Evolutionary conservation across 352 stramenopile genomes (phyloP), one percentile per base, ranked within the genome.

Genomic region (Phytopythium cucurbitacearum): DNA sequence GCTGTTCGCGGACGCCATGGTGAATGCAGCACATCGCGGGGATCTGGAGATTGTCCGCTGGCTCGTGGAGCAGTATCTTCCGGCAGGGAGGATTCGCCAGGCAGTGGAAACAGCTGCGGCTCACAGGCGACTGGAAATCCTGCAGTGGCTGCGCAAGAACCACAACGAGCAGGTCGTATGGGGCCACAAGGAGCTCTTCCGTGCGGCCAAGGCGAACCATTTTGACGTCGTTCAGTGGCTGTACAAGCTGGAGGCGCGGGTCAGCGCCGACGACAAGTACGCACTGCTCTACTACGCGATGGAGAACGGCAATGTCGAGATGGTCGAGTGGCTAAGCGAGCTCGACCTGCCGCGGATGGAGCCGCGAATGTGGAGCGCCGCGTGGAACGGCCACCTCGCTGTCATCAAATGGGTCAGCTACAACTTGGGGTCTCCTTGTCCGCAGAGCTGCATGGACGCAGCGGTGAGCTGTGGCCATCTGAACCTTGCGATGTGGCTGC

Each of bases 381-480:
- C 62, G 12, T 48, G 60, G 10, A 65, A 64, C 36, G 66, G 66
- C 2, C 55, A 71, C 45, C 59, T 71, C 32, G 49, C 65, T 8
- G 67, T 69, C 37, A 56, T 67, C 34, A 45, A 64, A 16, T 71
- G 63, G 63, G 44, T 50, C 4, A 40, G 35, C 16, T 13, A 40
- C 35, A 28, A 39, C 36, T 57, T 41, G 13, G 41, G 13, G 15
- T 34, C 6, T 33, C n/a, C 7, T 42, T 54, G 55, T 48, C 34
- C 10, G 11, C 46, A 51, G 46, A 51, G 46, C 34, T 51, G 46
- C 13, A 51, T 51, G 33, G 54, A 69, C 59, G 60, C 56, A 2
- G 64, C 67, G 3, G 61, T 59, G 12, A 67, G 57, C 57, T 53
- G 62, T 50, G 67, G 64, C 13, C 64, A 73, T 13, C 51, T 73